Base-by-base conservation (phyloP, 2,329 filamentous ascomycete genomes). In the Colletotrichum scovillei region DNA sequence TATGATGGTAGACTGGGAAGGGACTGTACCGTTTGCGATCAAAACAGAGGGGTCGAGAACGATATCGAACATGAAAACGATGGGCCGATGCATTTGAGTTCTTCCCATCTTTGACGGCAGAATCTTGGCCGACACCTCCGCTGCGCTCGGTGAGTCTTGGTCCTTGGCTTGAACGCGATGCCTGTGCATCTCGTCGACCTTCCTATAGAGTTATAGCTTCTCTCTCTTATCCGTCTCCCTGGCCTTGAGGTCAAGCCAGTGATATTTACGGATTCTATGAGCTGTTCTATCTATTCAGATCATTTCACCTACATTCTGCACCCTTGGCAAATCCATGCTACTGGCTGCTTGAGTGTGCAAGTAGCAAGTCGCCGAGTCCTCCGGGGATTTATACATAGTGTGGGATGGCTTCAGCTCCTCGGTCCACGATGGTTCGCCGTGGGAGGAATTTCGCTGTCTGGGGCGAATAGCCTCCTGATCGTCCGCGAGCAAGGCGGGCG, bases 121-220 rank as follows among this genome's bases (percentile, higher is more conserved):
- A 16, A 32, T 42, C 9, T 46, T 46, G 42, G 62, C 60, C 26
- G 55, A 60, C 32, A 49, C 28, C n/a, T 52, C 14, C 32, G 67
- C 67, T 64, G 67, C 60, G 28, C 70, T 60, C 66, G 67, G 70
- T 67, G 65, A 72, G 69, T 69, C 53, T 55, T 53, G 26, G 26
- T 63, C 19, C 49, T 71, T 49, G n/a, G 19, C 69, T 38, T 42
- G 24, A 38, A 38, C 16, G 22, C 30, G 56, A 63, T 63, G 38
- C 42, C 22, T 59, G 69, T 42, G 28, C 60, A 60, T 60, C 42
- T 64, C 53, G 35, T 60, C 56, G 67, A 52, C 67, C 55, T 73
- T 69, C 55, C 55, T 42, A 68, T 63, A 12, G 30, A 69, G 58
- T 42, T 11, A 11, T 62, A n/a, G 58, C 38, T 14, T 46, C 38